phyloP scores from a whole-genome alignment of 2,329 filamentous ascomycete species.

The Fusarium sp. region DNA sequence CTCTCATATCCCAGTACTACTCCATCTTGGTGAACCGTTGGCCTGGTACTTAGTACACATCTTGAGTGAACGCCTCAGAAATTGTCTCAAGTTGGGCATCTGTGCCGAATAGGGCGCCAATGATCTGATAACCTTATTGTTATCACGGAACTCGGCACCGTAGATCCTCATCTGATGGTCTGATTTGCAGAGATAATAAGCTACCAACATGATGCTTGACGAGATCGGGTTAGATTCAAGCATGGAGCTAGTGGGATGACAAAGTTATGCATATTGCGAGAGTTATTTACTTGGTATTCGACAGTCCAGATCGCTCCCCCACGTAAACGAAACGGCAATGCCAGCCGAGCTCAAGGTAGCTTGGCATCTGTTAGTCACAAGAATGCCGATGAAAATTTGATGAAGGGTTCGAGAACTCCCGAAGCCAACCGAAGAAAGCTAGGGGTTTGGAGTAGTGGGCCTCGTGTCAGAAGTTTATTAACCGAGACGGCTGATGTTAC shows the following conservation, averaged over 20 bases:
- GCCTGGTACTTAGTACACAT: neutral
- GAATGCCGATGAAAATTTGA: neutral
- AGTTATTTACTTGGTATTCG: neutral
- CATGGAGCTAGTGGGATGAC: neutral
- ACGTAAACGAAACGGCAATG: neutral
- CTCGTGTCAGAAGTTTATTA: neutral
- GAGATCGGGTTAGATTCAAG: neutral
- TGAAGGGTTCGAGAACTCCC: neutral
- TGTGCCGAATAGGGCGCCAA: neutral
- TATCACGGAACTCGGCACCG: slow-evolving; percentile 11
- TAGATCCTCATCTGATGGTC: neutral
- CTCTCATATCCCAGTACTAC: neutral
- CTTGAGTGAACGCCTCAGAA: neutral
- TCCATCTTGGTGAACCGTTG: fast-evolving
- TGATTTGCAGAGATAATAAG: too few species aligned
- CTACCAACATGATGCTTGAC: too few species aligned
- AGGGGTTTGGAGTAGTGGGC: neutral
- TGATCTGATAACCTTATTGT: slow-evolving; percentile 12
- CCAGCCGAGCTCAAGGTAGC: neutral
- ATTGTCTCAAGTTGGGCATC: neutral
- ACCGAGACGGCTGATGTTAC: neutral
- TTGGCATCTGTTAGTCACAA: neutral
- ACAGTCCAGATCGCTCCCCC: slow-evolving; percentile 2
- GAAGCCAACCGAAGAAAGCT: neutral
- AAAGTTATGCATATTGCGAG: slow-evolving; percentile 8